Evolutionary conservation across 2,329 filamentous ascomycete species (phyloP).

Genomic region (Colletotrichum camelliae): DNA sequence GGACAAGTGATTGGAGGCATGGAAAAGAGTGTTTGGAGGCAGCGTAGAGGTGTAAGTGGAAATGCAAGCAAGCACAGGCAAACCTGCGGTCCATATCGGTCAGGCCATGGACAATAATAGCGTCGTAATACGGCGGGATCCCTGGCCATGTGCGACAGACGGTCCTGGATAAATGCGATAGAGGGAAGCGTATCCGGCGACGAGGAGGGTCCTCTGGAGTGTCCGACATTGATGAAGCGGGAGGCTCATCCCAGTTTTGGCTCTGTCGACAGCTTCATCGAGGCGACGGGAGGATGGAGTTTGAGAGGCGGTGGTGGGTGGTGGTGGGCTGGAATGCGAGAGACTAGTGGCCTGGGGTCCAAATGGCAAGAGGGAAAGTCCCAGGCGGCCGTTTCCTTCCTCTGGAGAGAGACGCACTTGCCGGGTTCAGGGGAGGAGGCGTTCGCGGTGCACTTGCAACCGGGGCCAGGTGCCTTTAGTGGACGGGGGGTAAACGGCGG

Average conservation of each 20-base stretch:
- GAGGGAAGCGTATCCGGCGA: not conserved
- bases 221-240: not conserved
- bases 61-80: not conserved
- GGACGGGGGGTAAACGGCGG: not conserved
- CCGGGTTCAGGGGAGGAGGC: not conserved
- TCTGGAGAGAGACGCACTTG: not conserved
- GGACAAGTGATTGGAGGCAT: not conserved
- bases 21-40: not conserved
- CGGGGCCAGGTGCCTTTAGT: not conserved
- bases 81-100: not conserved
- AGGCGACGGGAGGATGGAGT: not conserved
- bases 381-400: constrained; percentile 17
- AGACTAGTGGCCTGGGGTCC: not conserved
- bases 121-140: not conserved
- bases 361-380: not conserved
- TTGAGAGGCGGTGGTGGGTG: not conserved
- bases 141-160: constrained; percentile 5
- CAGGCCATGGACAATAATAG: not conserved
- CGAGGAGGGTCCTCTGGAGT: not conserved
- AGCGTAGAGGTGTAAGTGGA: not conserved
- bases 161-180: not conserved
- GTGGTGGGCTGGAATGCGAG: not conserved
- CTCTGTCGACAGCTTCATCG: not conserved
- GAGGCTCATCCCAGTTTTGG: not conserved
- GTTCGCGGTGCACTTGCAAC: not conserved